Base-by-base conservation (phyloP, 495 filamentous ascomycete genomes). In the Staphylotrichum tortipilum region DNA sequence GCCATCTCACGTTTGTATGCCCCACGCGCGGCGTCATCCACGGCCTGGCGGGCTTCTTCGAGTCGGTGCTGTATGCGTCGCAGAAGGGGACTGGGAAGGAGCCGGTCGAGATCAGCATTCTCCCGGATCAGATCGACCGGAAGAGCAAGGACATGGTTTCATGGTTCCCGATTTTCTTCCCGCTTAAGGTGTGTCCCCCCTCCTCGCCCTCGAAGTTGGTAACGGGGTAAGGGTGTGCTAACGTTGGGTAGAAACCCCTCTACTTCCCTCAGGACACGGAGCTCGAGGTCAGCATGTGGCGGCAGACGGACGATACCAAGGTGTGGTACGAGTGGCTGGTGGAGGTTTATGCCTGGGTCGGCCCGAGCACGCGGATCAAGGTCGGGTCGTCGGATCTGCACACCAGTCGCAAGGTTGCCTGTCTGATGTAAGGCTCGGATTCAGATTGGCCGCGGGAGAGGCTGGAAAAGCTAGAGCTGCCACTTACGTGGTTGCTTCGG, bases 261-360 rank as follows among this genome's bases (percentile, higher is more conserved):
- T 89, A 92, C 63, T 78, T 94, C 49, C 91, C 94, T 1, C 83
- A 88, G 53, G 78, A 86, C 50, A 80, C 83, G 18, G 88, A 90
- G 62, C 72, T 99, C 10, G 84, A 94, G 34, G 80, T 95, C 11
- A 89, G 81, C 57, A 95, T 99, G 77, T 96, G 88, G 81, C 79
- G 92, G 52, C 85, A 90, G 66, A 96, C 92, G 7, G 90, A 97
- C 63, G 87, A 94, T 58, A 78, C 85, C 17, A 94, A 89, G 69
- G 91, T 97, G 11, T 99, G 92, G 94, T 99, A 99, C 65, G 91
- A 99, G 65, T 99, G 92, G 92, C 75, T 92, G 57, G 82, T 94
- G 1, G 92, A 97, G 64, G 85, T 81, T 19, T 94, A 83, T 60
- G 73, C 81, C 17, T 75, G 72, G 67, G 69, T 73, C 42, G 71